A percentile compares a stretch with the other conserved stretches of the same genome.
These are phyloP conservation scores for Phytophthora tubulina DNA, from an alignment of 352 stramenopile genomes.

Conservation along the genomic window DNA sequence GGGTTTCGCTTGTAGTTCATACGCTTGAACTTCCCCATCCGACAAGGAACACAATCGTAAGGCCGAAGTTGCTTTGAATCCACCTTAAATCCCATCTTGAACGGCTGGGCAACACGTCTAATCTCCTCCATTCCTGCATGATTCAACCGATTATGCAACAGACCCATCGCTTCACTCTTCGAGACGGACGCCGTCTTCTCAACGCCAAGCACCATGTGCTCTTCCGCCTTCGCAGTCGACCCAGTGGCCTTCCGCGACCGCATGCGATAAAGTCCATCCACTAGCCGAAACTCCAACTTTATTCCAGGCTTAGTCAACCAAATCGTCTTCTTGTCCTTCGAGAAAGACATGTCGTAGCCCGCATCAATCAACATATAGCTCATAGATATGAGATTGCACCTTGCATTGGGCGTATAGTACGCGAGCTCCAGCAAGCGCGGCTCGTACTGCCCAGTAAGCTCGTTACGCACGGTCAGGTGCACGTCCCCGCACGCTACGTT, in stretches of 20 bases:
- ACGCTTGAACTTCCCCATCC: slow-evolving; percentile 12
- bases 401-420: slow-evolving; percentile 10
- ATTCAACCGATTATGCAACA: slow-evolving; percentile 19
- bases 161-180: not conserved
- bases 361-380: slow-evolving; percentile 22
- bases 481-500: slow-evolving; percentile 3
- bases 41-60: slow-evolving; percentile 28
- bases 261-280: slow-evolving; percentile 21
- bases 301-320: slow-evolving; percentile 11
- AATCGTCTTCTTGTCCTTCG: slow-evolving; percentile 17
- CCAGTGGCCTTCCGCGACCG: slow-evolving; percentile 8
- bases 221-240: not conserved
- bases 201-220: slow-evolving; percentile 18
- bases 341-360: slow-evolving; percentile 4
- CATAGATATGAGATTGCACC: slow-evolving; percentile 19
- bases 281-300: slow-evolving; percentile 17
- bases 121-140: slow-evolving; percentile 21
- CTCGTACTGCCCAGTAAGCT: slow-evolving; percentile 7
- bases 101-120: not conserved
- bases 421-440: slow-evolving; percentile 1
- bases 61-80: slow-evolving; percentile 11
- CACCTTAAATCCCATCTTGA: no score
- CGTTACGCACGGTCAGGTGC: slow-evolving; percentile 17
- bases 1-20: slow-evolving; percentile 9
- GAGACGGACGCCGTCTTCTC: not conserved